Base-by-base conservation (phyloP, 2,329 filamentous ascomycete genomes). In the Claviceps cyperi region DNA sequence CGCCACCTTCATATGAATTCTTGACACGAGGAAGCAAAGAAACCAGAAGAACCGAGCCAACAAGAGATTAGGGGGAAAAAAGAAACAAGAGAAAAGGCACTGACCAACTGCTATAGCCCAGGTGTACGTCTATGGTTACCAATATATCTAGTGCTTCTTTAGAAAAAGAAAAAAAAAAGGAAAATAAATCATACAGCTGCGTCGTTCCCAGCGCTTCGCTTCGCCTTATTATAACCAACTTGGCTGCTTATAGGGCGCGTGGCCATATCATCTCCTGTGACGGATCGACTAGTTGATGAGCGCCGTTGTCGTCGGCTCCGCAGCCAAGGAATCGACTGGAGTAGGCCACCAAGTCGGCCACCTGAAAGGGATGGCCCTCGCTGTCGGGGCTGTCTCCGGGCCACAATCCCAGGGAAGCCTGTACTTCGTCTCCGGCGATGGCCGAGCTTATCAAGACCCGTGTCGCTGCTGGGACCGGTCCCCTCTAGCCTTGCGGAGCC, bases 401-500 rank as follows among this genome's bases (percentile, higher is more conserved):
- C 77, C 5, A 72, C 76, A 50, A 82, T 78, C 0, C 78, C 77
- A 0, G 77, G 77, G 53, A 83, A 82, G 0, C 78, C 78, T 0
- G 76, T 81, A 15, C 77, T 81, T 57, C 74, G 77, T 55, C 78
- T 67, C 43, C 78, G 65, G 32, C 73, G 66, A 14, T 74, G 69
- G 13, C 56, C 54, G 59, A 66, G 57, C 59, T 54, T 62, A 54
- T 57, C 61, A 43, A 60, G 57, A 4, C 58, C 56, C 4, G 59
- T 55, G n/a, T 66, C 63, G 35, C 56, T 59, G 51, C 62, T 62
- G 6, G 59, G 56, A 4, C 59, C 58, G 2, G 60, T 54, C 22
- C 66, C 64, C 19, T 56, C 62, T 3, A 32, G 4, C 17, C 52
- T 52, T 7, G 58, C 53, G 19, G 57, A 56, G 1, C 62, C 63